These are phyloP conservation scores for Sarocladium oryzae DNA, from an alignment of 2,329 filamentous ascomycete genomes.

Conservation along the genomic window DNA sequence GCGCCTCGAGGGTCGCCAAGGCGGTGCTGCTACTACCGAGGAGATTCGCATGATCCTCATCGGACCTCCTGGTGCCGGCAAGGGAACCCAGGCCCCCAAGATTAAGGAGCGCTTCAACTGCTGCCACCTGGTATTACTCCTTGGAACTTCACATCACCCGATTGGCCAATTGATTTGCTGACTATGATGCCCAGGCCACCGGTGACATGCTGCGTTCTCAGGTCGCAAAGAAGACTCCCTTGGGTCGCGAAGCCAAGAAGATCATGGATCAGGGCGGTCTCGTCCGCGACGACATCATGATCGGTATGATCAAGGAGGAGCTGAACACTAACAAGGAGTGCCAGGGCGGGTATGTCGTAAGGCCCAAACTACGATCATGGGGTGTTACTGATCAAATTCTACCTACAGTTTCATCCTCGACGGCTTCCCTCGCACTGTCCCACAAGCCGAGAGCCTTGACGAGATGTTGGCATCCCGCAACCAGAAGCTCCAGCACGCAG, in stretches of 20 bases:
- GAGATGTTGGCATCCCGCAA: constrained; percentile 74
- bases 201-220: constrained; percentile 99
- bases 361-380: too few relatives aligned
- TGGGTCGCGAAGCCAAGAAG: constrained; percentile 97
- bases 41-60: constrained; percentile 95
- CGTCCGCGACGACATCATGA: constrained; percentile 98
- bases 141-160: constrained; percentile 12
- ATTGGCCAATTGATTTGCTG: not conserved
- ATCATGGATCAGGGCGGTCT: constrained; percentile 99
- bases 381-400: not conserved
- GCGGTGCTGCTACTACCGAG: constrained; percentile 46
- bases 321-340: constrained; percentile 91
- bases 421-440: constrained; percentile 94
- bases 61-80: constrained; percentile 94
- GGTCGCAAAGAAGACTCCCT: constrained; percentile 91
- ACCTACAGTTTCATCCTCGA: constrained; percentile 85
- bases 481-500: constrained; percentile 85
- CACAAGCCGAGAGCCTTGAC: constrained; percentile 91
- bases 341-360: constrained; percentile 88
- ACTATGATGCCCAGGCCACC: constrained; percentile 61
- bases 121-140: constrained; percentile 78
- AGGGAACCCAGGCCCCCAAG: constrained; percentile 95
- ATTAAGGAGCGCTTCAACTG: constrained; percentile 98
- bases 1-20: constrained; percentile 62
- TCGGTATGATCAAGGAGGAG: constrained; percentile 99